Percentiles rank a stretch among this genome's conserved stretches.
Evolutionary conservation across 2,329 filamentous ascomycete genomes (phyloP).

Genomic region (Pseudogymnoascus sp.): DNA sequence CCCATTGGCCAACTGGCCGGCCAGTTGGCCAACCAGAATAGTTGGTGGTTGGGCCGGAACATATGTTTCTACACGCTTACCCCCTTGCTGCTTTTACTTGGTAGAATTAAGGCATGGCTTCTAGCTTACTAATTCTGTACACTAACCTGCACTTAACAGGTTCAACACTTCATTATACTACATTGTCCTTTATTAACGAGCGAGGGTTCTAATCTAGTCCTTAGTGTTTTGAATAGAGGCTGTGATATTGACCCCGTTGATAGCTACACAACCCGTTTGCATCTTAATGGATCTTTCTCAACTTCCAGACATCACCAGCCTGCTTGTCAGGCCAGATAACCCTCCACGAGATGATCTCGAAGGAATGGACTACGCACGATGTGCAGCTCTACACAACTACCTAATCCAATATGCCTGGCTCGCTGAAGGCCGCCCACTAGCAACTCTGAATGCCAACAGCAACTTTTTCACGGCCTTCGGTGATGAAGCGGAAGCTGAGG

Average conservation of each 20-base stretch:
- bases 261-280: no score
- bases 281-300: constrained; percentile 16
- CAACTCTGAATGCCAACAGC: constrained; percentile 14
- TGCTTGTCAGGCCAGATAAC: constrained; percentile 24
- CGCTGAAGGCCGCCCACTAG: constrained; percentile 19
- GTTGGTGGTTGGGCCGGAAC: no score
- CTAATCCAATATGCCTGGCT: constrained; percentile 24
- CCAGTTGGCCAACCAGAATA: no score
- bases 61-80: constrained; percentile 11
- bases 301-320: constrained; percentile 20
- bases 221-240: no score
- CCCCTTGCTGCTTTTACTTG: no score
- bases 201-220: no score
- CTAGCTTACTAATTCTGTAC: no score
- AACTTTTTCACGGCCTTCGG: constrained; percentile 21
- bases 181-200: no score
- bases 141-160: no score
- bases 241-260: not conserved
- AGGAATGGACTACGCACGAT: constrained; percentile 25
- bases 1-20: no score
- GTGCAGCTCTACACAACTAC: constrained; percentile 27
- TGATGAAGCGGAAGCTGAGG: constrained; percentile 18
- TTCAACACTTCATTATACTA: no score
- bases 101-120: no score
- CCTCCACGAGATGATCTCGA: constrained; percentile 20